Base-by-base conservation (phyloP, 352 stramenopile species). In the Pythium insidiosum region DNA sequence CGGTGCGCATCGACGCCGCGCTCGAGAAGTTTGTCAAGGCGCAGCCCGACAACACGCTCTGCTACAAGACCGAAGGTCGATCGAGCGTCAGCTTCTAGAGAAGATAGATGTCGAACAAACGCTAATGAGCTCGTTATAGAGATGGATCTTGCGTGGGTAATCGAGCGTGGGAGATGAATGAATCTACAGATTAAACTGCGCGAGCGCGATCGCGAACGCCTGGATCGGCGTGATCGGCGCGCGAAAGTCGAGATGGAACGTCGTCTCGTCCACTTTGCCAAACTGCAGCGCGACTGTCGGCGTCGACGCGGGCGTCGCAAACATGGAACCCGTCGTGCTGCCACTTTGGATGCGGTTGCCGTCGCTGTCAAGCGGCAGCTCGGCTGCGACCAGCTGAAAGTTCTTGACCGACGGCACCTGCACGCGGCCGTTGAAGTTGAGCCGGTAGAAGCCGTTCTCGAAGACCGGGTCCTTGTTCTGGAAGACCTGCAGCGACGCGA, bases 391-490 rank as follows among this genome's bases (percentile, higher is more conserved):
- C 15, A 90, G 61, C 45, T 90, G 77, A 43, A 90, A 90, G 56
- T 90, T 90, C 49, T 90, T 90, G 28, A 90, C 68, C 9, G 67
- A 84, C 11, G 77, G 72, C 33, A 86, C 53, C 13, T 72, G 84
- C 23, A 90, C 77, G n/a, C 77, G 66, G 15, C 74, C 74, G 47
- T 84, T 69, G 47, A 90, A 90, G 47, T 90, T 86, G 53, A 90
- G 73, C 7, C 73, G 70, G 37, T 90, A 90, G 40, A 74, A 85
- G 19, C 76, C 73, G 24, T 83, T 84, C 36, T 88, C 74, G 26
- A 87, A 87, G n/a, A 74, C 57, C 0, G 77, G 73, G 20, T 74
- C 53, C 49, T 87, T 84, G 61, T 79, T 87, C 53, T 83, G 68
- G 42, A 78, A 72, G 37, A 88, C 47, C 6, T 74, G 50, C 9